Base-by-base conservation (phyloP, 345 rosid genomes). In the Brassica juncea region DNA sequence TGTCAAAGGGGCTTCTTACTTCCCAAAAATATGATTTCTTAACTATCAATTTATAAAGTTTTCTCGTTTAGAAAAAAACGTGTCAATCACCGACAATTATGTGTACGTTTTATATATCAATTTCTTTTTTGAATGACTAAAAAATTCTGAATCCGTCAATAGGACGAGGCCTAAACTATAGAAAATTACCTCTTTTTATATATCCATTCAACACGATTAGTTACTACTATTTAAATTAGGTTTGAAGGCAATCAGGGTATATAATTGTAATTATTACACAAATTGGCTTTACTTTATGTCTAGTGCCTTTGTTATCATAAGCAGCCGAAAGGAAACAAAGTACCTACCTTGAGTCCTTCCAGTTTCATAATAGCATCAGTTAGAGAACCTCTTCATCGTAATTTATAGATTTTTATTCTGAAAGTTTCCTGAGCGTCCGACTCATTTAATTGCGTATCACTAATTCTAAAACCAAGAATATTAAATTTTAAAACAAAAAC, bases 281-380 rank as follows among this genome's bases (percentile, higher is more conserved):
- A 69, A 68, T 74, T 74, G 44, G 66, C 79, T 74, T 80, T 69
- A 62, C 66, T 75, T 75, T 70, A 47, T 49, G 6, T 47, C n/a
- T 25, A 68, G 71, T 74, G 67, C 65, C 79, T 70, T 70, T 80
- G 54, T 75, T 55, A 80, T 80, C 76, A 80, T 75, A 74, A 80
- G 83, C 16, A 75, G 69, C 83, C 83, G 83, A 80, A 80, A 80
- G 83, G 68, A 70, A 68, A 80, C 58, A 70, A 63, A 55, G 72
- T 75, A 80, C 82, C 78, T 35, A 80, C 66, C 80, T 75, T 75
- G 55, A 74, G 30, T 70, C 83, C 72, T 74, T 70, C 52, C 58
- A 47, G 6, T 62, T 80, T 61, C 71, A 80, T 80, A 69, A 80
- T 74, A 63, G 54, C 61, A 70, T 75, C 59, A 55, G 76, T 75